Evolutionary conservation across 345 rosid genomes (phyloP).

Genomic region (Gossypium australe): DNA sequence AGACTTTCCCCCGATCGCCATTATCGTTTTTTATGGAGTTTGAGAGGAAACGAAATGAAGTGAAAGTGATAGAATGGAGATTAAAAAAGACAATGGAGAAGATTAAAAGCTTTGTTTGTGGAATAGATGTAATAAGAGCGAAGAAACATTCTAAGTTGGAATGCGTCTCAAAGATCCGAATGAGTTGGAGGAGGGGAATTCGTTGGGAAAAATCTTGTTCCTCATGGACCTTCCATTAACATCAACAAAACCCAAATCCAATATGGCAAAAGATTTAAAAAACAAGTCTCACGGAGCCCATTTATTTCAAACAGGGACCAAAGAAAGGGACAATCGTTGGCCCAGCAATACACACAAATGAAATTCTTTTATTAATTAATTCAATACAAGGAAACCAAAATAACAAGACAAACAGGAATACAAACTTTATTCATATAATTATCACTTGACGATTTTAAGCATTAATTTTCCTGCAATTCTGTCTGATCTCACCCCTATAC

Average conservation of each 20-base stretch:
- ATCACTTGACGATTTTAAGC: constrained; percentile 13
- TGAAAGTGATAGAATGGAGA: constrained; percentile 11
- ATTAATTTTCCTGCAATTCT: constrained; percentile 70
- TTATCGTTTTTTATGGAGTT: constrained; percentile 3
- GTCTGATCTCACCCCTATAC: constrained; percentile 67
- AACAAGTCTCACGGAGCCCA: background rate
- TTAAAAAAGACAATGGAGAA: constrained; percentile 17
- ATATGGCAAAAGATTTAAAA: background rate
- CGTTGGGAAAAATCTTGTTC: background rate
- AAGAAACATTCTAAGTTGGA: constrained; percentile 41
- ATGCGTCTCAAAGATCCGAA: constrained; percentile 51
- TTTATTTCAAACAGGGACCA: background rate
- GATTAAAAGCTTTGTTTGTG: constrained; percentile 31
- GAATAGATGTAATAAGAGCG: constrained; percentile 23
- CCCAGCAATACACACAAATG: background rate
- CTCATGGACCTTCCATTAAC: background rate
- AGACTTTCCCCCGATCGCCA: constrained; percentile 57
- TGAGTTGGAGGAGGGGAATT: constrained; percentile 38
- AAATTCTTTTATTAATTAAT: background rate
- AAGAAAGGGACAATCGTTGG: background rate
- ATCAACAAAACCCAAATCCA: background rate
- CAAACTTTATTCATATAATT: background rate
- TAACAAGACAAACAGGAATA: background rate
- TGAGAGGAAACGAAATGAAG: background rate
- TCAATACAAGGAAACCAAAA: too few relatives aligned